Percentiles rank a stretch among this genome's conserved stretches.
phyloP scores from a whole-genome alignment of 2,329 filamentous ascomycete species.

The Fusarium duplospermum region DNA sequence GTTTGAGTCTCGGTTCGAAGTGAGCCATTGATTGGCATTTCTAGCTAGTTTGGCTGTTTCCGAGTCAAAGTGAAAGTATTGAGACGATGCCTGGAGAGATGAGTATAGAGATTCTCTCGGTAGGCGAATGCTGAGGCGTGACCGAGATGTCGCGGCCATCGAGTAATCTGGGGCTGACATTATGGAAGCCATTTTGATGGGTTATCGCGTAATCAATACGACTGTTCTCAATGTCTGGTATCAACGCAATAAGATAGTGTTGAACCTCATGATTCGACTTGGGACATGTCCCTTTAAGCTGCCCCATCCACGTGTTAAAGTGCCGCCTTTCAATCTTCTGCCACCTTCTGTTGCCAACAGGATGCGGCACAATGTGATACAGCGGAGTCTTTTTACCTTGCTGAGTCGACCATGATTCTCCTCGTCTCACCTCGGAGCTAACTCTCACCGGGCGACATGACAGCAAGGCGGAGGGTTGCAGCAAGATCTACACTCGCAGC shows the following conservation, averaged over 20 bases:
- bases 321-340: not conserved
- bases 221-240: not conserved
- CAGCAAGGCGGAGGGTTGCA: conserved; percentile 4
- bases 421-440: conserved; percentile 25
- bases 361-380: conserved; percentile 19
- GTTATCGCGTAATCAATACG: not conserved
- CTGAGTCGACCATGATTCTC: conserved; percentile 16
- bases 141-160: conserved; percentile 37
- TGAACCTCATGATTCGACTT: not conserved
- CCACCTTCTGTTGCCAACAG: not conserved
- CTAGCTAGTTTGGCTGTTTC: conserved; percentile 37
- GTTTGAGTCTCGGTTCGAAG: conserved; percentile 20
- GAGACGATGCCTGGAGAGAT: conserved; percentile 39
- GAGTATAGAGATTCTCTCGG: conserved; percentile 42
- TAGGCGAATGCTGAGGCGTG: conserved; percentile 42
- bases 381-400: conserved; percentile 12
- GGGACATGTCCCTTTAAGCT: conserved; percentile 23
- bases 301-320: not conserved
- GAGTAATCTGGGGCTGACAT: conserved; percentile 46
- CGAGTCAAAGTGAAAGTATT: conserved; percentile 40
- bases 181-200: conserved; percentile 42
- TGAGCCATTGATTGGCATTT: conserved; percentile 41
- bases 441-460: conserved; percentile 2
- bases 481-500: conserved; percentile 24
- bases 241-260: not conserved